Evolutionary conservation across 495 filamentous ascomycete genomes (phyloP), one percentile per base, ranked within the genome.

Genomic region (Penicillium psychrofluorescens): DNA sequence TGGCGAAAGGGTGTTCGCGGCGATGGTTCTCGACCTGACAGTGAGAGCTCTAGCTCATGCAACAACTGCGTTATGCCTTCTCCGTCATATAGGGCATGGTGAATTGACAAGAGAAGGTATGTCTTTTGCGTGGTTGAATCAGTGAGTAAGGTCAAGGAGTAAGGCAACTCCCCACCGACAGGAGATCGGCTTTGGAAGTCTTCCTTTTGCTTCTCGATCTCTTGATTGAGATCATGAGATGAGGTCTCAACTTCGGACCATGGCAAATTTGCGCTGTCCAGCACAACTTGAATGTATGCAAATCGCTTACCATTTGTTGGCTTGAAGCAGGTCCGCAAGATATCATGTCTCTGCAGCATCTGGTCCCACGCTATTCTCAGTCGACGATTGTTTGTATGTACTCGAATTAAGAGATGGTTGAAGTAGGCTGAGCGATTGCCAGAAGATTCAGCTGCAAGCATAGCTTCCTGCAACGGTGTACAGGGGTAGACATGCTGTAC

Each of bases 31-130:
- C 63, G 13, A 6, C 73, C 71, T 2, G 57, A 38, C 35, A 79
- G 71, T 6, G 66, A 44, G 12, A 62, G 55, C 47, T 90, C 77
- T 2, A 87, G 67, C 46, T 90, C 86, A 0, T 78, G 55, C 3
- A 90, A 64, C 0, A 94, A 62, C 12, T 72, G 59, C 29, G 71
- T 64, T 32, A 91, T 79, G 1, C 83, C 84, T 27, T 79, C 73
- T 13, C 83, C 88, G 61, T 94, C 88, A 53, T 94, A 90, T 1
- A 91, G 59, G 3, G 87, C 85, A 59, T 94, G 88, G 53, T 91
- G 88, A 46, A 88, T 85, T 0, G 75, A 81, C 27, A 90, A 55
- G 8, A 77, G 62, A 1, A 82, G 55, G 36, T 54, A 28, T 6
- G 40, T 36, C 38, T 61, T 39, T 32, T 49, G 32, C 30, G 36